A percentile compares a stretch with the other conserved stretches of the same genome.
These are phyloP conservation scores for Cubamyces sp. DNA, from an alignment of 768 basidiomycete genomes.

Conservation along the genomic window DNA sequence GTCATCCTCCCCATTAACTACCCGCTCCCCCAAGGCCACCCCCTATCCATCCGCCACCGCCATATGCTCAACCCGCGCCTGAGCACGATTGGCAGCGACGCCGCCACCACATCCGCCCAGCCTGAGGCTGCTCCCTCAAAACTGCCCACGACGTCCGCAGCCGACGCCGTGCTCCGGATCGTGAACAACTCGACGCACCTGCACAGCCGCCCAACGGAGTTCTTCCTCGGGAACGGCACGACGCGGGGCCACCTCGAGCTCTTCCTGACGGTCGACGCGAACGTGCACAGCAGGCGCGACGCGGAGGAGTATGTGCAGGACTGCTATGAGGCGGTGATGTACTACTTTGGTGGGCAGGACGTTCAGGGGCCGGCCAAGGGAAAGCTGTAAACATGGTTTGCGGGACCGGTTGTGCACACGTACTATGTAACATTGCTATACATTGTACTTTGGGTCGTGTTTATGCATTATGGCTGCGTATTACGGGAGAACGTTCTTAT, in stretches of 20 bases:
- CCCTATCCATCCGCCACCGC: slow-evolving; percentile 1
- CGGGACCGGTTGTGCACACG: too few species aligned
- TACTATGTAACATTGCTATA: too few species aligned
- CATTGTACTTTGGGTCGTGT: too few species aligned
- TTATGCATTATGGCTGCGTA: too few species aligned
- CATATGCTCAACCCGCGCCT: slow-evolving; percentile 13
- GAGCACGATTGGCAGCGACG: slow-evolving; percentile 6
- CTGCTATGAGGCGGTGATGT: slow-evolving; percentile 39
- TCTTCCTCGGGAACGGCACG: slow-evolving; percentile 50
- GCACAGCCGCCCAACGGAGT: slow-evolving; percentile 49
- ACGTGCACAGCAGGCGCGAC: slow-evolving; percentile 47
- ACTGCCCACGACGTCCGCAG: neutral
- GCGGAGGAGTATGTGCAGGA: slow-evolving; percentile 55
- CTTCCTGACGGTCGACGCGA: slow-evolving; percentile 45
- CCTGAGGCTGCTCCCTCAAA: neutral
- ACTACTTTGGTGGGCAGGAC: slow-evolving; percentile 34
- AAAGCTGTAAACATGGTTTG: too few species aligned
- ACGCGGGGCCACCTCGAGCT: slow-evolving; percentile 39
- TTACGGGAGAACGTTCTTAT: too few species aligned
- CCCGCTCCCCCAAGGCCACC: slow-evolving; percentile 20
- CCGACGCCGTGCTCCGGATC: slow-evolving; percentile 22
- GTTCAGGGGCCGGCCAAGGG: neutral
- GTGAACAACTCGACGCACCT: slow-evolving; percentile 29
- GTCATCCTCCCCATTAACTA: slow-evolving; percentile 24
- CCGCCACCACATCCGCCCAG: neutral